A percentile compares a stretch with the other conserved stretches of the same genome.
Conservation (phyloP, 2,329 filamentous ascomycete species). For the Leptographium galeiforme region DNA sequence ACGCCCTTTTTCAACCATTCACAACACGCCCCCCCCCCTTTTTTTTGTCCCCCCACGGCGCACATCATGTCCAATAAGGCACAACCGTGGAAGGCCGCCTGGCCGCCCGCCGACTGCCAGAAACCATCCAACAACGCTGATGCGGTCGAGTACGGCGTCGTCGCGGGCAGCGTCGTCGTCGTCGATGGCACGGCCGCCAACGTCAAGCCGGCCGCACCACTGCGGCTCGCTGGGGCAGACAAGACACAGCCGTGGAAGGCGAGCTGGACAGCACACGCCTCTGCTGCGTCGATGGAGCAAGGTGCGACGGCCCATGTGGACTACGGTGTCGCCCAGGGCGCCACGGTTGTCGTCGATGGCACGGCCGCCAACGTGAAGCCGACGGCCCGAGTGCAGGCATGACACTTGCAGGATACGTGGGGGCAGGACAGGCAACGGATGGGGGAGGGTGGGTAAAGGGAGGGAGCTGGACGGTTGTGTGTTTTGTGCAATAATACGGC, state of each 20-base stretch:
- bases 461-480: neutral
- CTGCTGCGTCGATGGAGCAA: neutral
- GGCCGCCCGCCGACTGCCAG: constrained; percentile 1
- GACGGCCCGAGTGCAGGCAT: neutral
- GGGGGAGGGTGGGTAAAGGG: neutral
- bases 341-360: constrained; percentile 5
- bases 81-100: constrained; percentile 10
- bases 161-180: constrained; percentile 4
- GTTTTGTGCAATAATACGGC: too few relatives aligned
- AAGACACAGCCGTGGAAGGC: constrained; percentile 7
- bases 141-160: constrained; percentile 4
- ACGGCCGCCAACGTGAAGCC: constrained; percentile 7
- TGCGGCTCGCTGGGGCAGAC: neutral
- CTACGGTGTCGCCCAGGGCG: constrained; percentile 3
- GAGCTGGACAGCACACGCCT: neutral
- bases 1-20: neutral
- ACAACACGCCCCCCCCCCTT: neutral
- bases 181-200: constrained; percentile 9
- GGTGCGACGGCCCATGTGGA: neutral
- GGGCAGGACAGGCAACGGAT: neutral
- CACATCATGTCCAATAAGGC: constrained; percentile 5
- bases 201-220: constrained; percentile 5
- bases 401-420: neutral
- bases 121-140: neutral
- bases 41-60: neutral